phyloP scores from a whole-genome alignment of 2,329 filamentous ascomycete species.

The Penicillium italicum region DNA sequence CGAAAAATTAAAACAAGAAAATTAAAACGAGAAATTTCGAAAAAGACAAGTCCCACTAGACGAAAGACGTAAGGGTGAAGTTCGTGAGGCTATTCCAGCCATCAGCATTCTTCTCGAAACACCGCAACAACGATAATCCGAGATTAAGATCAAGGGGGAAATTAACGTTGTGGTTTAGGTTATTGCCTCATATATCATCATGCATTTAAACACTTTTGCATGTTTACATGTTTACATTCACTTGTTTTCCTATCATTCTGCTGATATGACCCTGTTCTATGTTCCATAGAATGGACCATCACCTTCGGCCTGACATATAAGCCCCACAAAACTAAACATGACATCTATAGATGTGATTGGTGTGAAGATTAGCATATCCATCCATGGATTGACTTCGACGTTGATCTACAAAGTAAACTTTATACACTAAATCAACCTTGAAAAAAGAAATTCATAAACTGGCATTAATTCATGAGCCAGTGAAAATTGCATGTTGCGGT shows the following conservation, averaged over 20 bases:
- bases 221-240: not conserved
- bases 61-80: conserved; percentile 18
- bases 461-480: conserved; percentile 7
- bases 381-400: not conserved
- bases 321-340: not conserved
- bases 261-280: not conserved
- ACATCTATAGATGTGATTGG: not conserved
- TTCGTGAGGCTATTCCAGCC: conserved; percentile 13
- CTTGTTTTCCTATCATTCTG: not conserved
- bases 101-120: conserved; percentile 17
- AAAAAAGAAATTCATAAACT: not conserved
- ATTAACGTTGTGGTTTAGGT: conserved; percentile 6
- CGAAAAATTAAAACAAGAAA: not conserved
- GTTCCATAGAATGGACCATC: not conserved
- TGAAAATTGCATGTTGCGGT: conserved; percentile 5
- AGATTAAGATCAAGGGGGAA: conserved; percentile 21
- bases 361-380: conserved; percentile 1
- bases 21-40: not conserved
- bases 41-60: conserved; percentile 12
- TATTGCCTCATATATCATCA: conserved; percentile 16
- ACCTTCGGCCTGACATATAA: not conserved
- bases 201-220: not conserved
- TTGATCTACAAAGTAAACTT: not conserved
- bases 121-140: conserved; percentile 30
- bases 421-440: not conserved